These are phyloP conservation scores for Pholiota molesta DNA, from an alignment of 768 basidiomycete species.

Conservation along the genomic window DNA sequence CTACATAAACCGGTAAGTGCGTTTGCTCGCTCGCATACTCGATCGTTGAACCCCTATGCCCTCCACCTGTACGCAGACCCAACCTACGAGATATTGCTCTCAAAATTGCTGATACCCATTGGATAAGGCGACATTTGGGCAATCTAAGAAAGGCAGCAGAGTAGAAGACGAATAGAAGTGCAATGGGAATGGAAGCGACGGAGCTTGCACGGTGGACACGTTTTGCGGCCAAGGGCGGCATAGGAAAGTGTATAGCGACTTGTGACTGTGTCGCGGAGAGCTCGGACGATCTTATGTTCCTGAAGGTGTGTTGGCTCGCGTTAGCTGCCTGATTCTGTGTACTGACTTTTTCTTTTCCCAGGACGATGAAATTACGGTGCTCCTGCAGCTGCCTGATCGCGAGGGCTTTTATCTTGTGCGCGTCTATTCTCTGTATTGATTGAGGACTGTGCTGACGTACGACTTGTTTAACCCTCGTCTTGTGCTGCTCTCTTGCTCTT, in stretches of 20 bases:
- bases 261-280: constrained; percentile 78
- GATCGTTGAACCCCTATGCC: too few relatives aligned
- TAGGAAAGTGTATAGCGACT: constrained; percentile 75
- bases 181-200: constrained; percentile 61
- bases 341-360: constrained; percentile 26
- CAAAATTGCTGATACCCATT: too few relatives aligned
- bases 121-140: too few relatives aligned
- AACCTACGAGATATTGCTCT: too few relatives aligned
- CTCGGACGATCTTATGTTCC: constrained; percentile 82
- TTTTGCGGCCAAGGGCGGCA: constrained; percentile 85
- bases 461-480: too few relatives aligned
- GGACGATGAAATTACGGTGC: constrained; percentile 80
- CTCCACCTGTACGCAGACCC: too few relatives aligned
- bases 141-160: too few relatives aligned
- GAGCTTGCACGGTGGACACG: constrained; percentile 83
- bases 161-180: too few relatives aligned
- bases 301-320: constrained; percentile 56
- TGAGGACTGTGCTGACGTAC: too few relatives aligned
- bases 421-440: neutral
- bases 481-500: too few relatives aligned
- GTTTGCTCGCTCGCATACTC: too few relatives aligned
- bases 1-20: too few relatives aligned
- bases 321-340: constrained; percentile 4
- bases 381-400: constrained; percentile 66
- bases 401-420: constrained; percentile 64